A percentile compares a stretch with the other conserved stretches of the same genome.
Evolutionary conservation across 2,329 filamentous ascomycete genomes (phyloP).

Genomic region (Hymenoscyphus linearis): DNA sequence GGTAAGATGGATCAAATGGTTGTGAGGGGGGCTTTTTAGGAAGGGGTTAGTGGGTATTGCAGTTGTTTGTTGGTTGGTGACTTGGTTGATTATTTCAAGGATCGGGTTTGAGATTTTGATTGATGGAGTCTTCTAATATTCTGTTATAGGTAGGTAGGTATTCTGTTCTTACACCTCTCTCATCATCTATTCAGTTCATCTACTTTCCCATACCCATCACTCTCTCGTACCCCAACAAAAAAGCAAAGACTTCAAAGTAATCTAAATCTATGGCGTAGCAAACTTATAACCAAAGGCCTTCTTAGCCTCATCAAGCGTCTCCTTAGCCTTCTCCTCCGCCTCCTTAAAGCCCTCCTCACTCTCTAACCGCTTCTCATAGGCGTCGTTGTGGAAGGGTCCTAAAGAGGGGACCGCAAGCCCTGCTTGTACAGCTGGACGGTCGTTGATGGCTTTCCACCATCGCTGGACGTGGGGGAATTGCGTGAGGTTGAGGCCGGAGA

Average conservation of each 20-base stretch:
- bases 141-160: no score
- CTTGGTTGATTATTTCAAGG: no score
- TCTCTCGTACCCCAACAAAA: no score
- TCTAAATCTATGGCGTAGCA: conserved; percentile 25
- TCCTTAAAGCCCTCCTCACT: conserved; percentile 44
- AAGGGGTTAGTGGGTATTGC: no score
- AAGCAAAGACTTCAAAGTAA: no score
- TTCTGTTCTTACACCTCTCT: no score
- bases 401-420: conserved; percentile 56
- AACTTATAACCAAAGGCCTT: conserved; percentile 29
- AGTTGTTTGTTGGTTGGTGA: no score
- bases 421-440: conserved; percentile 56
- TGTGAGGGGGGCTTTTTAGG: no score
- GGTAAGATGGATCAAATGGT: no score
- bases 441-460: conserved; percentile 60
- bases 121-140: no score
- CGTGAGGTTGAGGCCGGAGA: conserved; percentile 56
- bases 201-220: neutral
- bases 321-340: conserved; percentile 34
- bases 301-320: conserved; percentile 24
- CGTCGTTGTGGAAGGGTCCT: conserved; percentile 37
- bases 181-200: no score
- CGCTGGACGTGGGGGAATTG: conserved; percentile 58
- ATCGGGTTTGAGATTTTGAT: no score
- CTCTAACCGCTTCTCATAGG: conserved; percentile 37